A percentile compares a stretch with the other conserved stretches of the same genome.
Conservation (phyloP, 192 early-diverging fungal species). For the Coemansia sp. region DNA sequence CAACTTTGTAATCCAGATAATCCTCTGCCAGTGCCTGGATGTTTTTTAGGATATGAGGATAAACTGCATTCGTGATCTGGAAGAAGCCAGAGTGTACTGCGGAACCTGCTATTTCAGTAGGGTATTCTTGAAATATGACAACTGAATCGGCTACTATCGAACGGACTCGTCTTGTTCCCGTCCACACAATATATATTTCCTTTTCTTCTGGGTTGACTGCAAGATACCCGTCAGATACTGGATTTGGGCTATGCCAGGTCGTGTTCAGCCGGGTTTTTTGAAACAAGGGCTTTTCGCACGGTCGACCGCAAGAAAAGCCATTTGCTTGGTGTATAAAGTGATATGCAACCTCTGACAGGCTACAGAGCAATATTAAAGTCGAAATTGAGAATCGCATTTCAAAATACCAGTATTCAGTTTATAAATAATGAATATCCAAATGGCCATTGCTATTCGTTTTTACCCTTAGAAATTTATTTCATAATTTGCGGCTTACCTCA, state of each 20-base stretch:
- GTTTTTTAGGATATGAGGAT: conserved; percentile 47
- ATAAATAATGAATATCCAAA: too few species aligned
- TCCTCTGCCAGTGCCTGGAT: conserved; percentile 29
- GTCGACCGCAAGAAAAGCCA: conserved; percentile 40
- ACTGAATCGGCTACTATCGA: conserved; percentile 37
- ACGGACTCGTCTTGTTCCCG: conserved; percentile 46
- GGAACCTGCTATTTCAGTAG: conserved; percentile 28
- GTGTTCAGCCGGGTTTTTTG: conserved; percentile 30
- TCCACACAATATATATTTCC: conserved; percentile 53
- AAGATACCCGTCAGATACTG: conserved; percentile 48
- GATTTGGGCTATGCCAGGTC: conserved; percentile 52
- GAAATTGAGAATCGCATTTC: background rate
- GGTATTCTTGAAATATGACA: conserved; percentile 35
- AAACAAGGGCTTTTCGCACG: conserved; percentile 23
- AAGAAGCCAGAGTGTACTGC: conserved; percentile 42
- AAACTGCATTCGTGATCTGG: conserved; percentile 36
- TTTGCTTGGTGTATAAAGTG: conserved; percentile 43
- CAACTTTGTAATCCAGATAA: conserved; percentile 34
- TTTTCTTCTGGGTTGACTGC: conserved; percentile 32
- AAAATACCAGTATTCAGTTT: too few species aligned
- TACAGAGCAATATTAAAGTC: conserved; percentile 12
- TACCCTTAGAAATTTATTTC: background rate
- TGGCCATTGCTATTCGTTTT: too few species aligned
- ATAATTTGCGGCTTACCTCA: conserved; percentile 31
- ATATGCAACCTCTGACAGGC: conserved; percentile 40